Evolutionary conservation across 768 basidiomycete species (phyloP).

Genomic region (Mycena haematopus): DNA sequence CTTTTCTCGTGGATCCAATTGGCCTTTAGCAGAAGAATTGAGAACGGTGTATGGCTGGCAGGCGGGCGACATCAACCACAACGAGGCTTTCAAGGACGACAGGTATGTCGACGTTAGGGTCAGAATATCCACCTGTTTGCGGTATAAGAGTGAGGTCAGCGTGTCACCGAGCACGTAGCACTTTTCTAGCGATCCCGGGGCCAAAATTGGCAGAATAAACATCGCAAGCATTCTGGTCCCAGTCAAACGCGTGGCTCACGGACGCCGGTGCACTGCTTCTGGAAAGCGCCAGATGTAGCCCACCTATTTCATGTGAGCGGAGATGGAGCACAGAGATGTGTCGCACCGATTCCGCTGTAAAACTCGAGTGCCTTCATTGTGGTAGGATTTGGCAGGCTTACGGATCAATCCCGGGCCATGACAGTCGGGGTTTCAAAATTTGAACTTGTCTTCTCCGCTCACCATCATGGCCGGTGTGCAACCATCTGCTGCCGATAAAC

Average conservation of each 20-base stretch:
- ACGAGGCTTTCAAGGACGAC: conserved; percentile 53
- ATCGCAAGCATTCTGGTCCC: conserved; percentile 77
- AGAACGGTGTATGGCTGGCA: conserved; percentile 87
- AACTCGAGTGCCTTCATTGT: conserved; percentile 59
- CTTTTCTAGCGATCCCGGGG: conserved; percentile 54
- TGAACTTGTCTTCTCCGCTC: background rate
- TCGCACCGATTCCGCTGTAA: conserved; percentile 79
- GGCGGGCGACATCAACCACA: conserved; percentile 84
- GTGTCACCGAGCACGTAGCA: conserved; percentile 34
- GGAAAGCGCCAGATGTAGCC: conserved; percentile 70
- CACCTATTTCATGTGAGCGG: conserved; percentile 50
- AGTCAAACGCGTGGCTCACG: conserved; percentile 78
- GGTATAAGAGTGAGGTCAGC: background rate
- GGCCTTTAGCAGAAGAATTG: conserved; percentile 75
- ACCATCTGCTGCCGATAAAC: conserved; percentile 36
- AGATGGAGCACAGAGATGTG: background rate
- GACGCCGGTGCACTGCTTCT: conserved; percentile 53
- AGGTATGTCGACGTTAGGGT: conserved; percentile 57
- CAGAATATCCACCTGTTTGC: conserved; percentile 55
- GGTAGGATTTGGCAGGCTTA: conserved; percentile 18
- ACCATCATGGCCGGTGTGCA: conserved; percentile 4
- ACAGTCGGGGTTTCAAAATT: conserved; percentile 2
- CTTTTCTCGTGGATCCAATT: conserved; percentile 72
- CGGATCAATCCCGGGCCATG: conserved; percentile 6
- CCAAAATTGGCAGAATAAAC: conserved; percentile 74